Conservation (phyloP, 805 yeast species). For the Geotrichum ghanense region DNA sequence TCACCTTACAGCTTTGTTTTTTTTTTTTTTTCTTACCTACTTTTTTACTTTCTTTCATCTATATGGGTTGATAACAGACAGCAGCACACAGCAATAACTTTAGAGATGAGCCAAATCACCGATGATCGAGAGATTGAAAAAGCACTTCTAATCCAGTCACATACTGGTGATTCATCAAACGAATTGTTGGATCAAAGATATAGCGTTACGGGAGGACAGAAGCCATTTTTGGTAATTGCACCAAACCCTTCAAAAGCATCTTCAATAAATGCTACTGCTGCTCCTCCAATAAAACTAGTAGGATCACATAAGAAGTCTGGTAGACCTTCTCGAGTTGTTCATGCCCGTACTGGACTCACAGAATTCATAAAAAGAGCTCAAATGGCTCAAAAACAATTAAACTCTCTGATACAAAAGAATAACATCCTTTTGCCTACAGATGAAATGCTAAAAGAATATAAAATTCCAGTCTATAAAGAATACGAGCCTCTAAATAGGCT, state of each 20-base stretch:
- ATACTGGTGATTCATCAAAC: constrained; percentile 19
- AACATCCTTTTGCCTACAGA: not conserved
- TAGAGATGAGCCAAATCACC: no score
- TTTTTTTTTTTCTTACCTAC: no score
- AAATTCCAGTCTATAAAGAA: constrained; percentile 30
- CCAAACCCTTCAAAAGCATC: constrained; percentile 4
- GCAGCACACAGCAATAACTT: no score
- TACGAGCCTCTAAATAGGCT: constrained; percentile 46
- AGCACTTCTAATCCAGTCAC: constrained; percentile 21
- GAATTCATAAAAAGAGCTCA: not conserved
- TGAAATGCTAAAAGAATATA: not conserved
- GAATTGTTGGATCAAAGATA: constrained; percentile 29
- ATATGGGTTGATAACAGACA: no score
- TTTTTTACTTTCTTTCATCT: no score
- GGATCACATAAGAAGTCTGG: constrained; percentile 16
- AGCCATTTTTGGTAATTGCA: constrained; percentile 24
- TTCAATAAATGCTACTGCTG: constrained; percentile 10
- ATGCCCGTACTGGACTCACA: constrained; percentile 4
- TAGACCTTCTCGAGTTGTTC: not conserved
- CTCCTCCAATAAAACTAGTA: constrained; percentile 24
- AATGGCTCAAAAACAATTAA: constrained; percentile 1
- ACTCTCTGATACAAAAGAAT: not conserved
- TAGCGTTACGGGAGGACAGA: constrained; percentile 25
- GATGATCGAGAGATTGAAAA: constrained; percentile 19
- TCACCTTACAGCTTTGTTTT: no score